Evolutionary conservation across 2,329 filamentous ascomycete genomes (phyloP).

Genomic region (Basipetospora chlamydospora): DNA sequence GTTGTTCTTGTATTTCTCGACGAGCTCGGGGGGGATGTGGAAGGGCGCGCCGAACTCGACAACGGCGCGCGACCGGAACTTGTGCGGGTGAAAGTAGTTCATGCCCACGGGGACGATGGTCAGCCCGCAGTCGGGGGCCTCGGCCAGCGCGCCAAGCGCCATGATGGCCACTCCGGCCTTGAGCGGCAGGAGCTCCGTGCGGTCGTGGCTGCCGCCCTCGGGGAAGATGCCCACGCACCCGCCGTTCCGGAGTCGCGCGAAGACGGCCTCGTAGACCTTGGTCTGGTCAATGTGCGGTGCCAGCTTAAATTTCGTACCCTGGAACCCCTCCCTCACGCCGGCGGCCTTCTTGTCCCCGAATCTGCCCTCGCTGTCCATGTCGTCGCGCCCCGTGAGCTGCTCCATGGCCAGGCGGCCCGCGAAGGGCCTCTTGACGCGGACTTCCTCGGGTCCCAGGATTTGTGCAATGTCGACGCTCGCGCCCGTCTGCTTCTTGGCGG

Average conservation of each 20-base stretch:
- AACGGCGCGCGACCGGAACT: slow-evolving; percentile 90
- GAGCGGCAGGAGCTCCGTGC: slow-evolving; percentile 76
- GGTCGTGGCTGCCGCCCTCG: slow-evolving; percentile 90
- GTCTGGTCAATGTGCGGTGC: slow-evolving; percentile 91
- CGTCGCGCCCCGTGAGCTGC: slow-evolving; percentile 70
- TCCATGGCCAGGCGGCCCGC: slow-evolving; percentile 59
- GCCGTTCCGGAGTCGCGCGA: slow-evolving; percentile 63
- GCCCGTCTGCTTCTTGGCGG: slow-evolving; percentile 59
- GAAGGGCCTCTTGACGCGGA: slow-evolving; percentile 78
- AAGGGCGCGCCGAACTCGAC: slow-evolving; percentile 89
- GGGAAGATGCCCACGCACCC: slow-evolving; percentile 95
- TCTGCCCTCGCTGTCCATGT: slow-evolving; percentile 52
- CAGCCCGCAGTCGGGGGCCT: slow-evolving; percentile 72
- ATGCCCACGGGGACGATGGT: slow-evolving; percentile 95
- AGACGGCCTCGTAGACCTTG: slow-evolving; percentile 85
- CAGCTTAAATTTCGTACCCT: slow-evolving; percentile 71
- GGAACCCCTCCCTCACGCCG: slow-evolving; percentile 45
- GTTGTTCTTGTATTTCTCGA: slow-evolving; percentile 71
- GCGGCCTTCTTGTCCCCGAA: slow-evolving; percentile 40
- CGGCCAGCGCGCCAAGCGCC: slow-evolving; percentile 79
- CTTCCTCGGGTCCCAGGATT: slow-evolving; percentile 64
- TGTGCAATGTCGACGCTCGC: slow-evolving; percentile 74
- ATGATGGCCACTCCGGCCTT: slow-evolving; percentile 98
- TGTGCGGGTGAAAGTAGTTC: slow-evolving; percentile 99
- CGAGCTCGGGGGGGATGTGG: slow-evolving; percentile 67